Evolutionary conservation across 2,329 filamentous ascomycete genomes (phyloP).

Genomic region (Leptographium galeiforme): DNA sequence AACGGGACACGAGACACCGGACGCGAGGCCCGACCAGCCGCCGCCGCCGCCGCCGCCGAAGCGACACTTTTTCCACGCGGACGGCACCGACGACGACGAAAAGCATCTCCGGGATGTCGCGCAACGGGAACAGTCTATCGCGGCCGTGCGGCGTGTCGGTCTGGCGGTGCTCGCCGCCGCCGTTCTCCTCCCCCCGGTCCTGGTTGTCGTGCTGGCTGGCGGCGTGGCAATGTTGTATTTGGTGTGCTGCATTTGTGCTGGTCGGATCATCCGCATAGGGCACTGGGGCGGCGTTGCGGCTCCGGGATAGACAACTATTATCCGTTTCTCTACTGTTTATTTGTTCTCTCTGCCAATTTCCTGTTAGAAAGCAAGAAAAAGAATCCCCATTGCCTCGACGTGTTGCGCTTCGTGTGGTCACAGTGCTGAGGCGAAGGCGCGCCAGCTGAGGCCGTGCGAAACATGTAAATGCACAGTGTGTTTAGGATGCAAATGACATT

Average conservation of each 20-base stretch:
- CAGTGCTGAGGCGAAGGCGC: no score
- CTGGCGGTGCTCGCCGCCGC: slow-evolving; percentile 27
- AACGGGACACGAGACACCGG: not conserved
- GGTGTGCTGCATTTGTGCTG: slow-evolving; percentile 16
- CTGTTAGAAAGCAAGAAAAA: not conserved
- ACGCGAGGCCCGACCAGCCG: not conserved
- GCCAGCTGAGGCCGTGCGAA: no score
- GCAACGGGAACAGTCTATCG: slow-evolving; percentile 24
- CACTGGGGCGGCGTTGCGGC: slow-evolving; percentile 4
- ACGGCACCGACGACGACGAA: not conserved
- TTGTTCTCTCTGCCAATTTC: not conserved
- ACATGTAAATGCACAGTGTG: not conserved
- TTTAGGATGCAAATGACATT: not conserved
- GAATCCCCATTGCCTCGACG: not conserved
- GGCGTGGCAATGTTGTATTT: slow-evolving; percentile 26
- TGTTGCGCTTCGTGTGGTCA: no score
- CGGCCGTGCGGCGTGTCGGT: slow-evolving; percentile 27
- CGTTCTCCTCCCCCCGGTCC: slow-evolving; percentile 32
- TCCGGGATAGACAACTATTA: slow-evolving; percentile 6
- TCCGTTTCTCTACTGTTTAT: not conserved
- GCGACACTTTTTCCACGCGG: no score
- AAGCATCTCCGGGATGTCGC: slow-evolving; percentile 10
- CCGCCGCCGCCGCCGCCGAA: no score
- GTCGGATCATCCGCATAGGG: slow-evolving; percentile 3
- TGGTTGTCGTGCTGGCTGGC: slow-evolving; percentile 24